A percentile compares a stretch with the other conserved stretches of the same genome.
Evolutionary conservation across 352 stramenopile genomes (phyloP).

Genomic region (Phytophthora pistaciae): DNA sequence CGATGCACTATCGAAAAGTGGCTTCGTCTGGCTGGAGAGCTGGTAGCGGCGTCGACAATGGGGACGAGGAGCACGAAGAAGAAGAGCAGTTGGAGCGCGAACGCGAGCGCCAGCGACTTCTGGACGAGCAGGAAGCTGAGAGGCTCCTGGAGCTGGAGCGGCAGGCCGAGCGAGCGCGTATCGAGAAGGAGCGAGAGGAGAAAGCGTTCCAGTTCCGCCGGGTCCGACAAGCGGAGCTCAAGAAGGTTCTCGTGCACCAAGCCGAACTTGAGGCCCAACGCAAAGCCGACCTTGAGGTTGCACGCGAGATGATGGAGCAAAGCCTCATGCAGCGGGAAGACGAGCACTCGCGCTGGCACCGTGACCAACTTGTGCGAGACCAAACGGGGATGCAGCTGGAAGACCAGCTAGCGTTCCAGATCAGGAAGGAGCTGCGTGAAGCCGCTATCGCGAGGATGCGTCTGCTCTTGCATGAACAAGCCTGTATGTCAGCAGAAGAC

Average conservation of each 20-base stretch:
- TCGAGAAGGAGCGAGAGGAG: slow-evolving; percentile 77
- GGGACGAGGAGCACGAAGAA: slow-evolving; percentile 79
- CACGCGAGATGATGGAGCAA: slow-evolving; percentile 30
- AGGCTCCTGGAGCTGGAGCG: slow-evolving; percentile 63
- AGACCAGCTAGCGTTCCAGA: slow-evolving; percentile 39
- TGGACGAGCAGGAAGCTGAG: slow-evolving; percentile 72
- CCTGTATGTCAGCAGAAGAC: slow-evolving; percentile 64
- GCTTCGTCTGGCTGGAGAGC: slow-evolving; percentile 55
- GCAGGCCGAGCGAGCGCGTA: slow-evolving; percentile 51
- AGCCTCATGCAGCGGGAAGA: slow-evolving; percentile 54
- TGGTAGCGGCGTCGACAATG: slow-evolving; percentile 75
- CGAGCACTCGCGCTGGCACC: slow-evolving; percentile 31
- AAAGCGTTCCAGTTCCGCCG: slow-evolving; percentile 59
- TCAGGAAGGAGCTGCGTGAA: slow-evolving; percentile 40
- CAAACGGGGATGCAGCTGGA: slow-evolving; percentile 54
- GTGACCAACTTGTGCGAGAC: slow-evolving; percentile 43
- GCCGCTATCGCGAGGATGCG: slow-evolving; percentile 40
- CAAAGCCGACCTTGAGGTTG: slow-evolving; percentile 42
- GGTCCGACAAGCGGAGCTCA: slow-evolving; percentile 61
- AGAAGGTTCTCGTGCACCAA: slow-evolving; percentile 65
- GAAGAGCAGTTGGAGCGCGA: slow-evolving; percentile 70
- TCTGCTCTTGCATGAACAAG: slow-evolving; percentile 49
- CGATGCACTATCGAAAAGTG: slow-evolving; percentile 50
- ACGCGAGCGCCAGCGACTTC: slow-evolving; percentile 57
- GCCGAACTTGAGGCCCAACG: slow-evolving; percentile 60